Evolutionary conservation across 306 rosid genomes (phyloP).

Genomic region (Alnus glutinosa): DNA sequence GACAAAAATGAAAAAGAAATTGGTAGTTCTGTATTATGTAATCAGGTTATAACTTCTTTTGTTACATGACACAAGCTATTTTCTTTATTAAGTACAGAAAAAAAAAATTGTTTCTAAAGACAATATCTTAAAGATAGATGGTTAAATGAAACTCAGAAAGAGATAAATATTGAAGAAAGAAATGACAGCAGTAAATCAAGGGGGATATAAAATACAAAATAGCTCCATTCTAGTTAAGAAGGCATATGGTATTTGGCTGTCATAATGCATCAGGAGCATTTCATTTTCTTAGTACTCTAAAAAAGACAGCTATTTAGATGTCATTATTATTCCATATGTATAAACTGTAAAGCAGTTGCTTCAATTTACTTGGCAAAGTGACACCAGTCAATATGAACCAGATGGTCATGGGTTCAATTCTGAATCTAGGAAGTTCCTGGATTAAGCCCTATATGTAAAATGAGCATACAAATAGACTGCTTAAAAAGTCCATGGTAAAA

Average conservation of each 20-base stretch:
- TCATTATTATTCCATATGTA: not conserved
- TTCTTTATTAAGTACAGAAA: no score
- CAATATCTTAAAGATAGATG: not conserved
- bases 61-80: not conserved
- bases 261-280: not conserved
- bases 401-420: not conserved
- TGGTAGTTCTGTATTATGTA: not conserved
- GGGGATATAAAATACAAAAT: not conserved
- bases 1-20: not conserved
- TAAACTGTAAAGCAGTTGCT: not conserved
- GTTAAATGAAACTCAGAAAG: not conserved
- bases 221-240: not conserved
- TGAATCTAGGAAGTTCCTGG: not conserved
- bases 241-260: not conserved
- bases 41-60: not conserved
- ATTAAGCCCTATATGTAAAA: not conserved
- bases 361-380: not conserved
- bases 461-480: not conserved
- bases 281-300: not conserved
- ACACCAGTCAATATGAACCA: not conserved
- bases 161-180: no score
- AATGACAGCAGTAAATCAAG: no score
- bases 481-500: not conserved
- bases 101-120: not conserved
- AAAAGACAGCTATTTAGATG: not conserved